Conservation (phyloP, 2,329 filamentous ascomycete species). For the Phialophora verrucosa region DNA sequence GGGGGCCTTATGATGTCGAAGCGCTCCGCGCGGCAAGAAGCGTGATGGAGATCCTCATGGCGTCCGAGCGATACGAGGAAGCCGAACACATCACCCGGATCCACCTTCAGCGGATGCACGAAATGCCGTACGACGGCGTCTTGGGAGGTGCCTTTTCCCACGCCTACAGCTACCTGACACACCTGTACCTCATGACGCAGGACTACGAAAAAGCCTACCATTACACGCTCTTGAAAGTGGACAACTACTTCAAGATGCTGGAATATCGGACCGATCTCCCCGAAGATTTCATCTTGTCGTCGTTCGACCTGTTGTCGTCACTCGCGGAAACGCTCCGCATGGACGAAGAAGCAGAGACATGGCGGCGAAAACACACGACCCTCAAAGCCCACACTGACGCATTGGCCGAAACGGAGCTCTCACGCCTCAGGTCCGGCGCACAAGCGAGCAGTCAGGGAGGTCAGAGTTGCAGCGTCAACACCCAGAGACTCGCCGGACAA, state of each 20-base stretch:
- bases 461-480: not conserved
- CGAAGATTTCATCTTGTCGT: constrained; percentile 11
- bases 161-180: constrained; percentile 13
- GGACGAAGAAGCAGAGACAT: not conserved
- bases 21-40: constrained; percentile 4
- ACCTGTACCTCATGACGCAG: constrained; percentile 13
- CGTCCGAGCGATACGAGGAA: constrained; percentile 1
- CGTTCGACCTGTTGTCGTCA: constrained; percentile 65
- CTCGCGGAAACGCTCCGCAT: constrained; percentile 49
- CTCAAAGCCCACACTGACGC: constrained; percentile 5
- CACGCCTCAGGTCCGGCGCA: not conserved
- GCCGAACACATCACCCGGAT: constrained; percentile 11
- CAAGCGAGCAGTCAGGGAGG: not conserved
- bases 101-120: constrained; percentile 4
- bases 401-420: not conserved
- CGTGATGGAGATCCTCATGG: constrained; percentile 16
- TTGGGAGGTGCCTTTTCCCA: constrained; percentile 11
- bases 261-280: constrained; percentile 4
- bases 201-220: constrained; percentile 23
- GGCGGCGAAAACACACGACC: not conserved
- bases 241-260: constrained; percentile 13
- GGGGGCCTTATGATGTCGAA: not conserved
- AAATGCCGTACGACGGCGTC: constrained; percentile 8
- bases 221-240: constrained; percentile 4
- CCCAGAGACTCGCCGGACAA: not conserved